phyloP scores from a whole-genome alignment of 306 rosid species.

The Medicago lupulina region DNA sequence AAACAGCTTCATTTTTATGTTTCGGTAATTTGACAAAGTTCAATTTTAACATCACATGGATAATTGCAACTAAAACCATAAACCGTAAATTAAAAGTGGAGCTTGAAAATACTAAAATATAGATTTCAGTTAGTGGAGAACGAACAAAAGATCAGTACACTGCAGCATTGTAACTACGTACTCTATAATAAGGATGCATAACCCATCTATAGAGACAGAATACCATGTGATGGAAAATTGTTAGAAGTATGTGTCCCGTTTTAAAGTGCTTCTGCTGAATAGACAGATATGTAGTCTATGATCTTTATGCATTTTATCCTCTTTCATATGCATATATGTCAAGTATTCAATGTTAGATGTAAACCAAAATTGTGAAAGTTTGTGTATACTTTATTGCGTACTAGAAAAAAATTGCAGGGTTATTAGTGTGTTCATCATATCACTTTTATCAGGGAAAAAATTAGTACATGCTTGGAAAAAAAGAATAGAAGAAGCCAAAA shows the following conservation, averaged over 20 bases:
- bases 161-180: neutral
- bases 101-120: neutral
- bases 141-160: neutral
- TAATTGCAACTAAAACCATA: neutral
- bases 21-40: neutral
- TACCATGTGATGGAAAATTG: neutral
- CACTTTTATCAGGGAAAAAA: neutral
- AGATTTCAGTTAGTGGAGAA: slow-evolving; percentile 6
- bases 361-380: neutral
- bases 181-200: neutral
- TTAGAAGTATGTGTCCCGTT: neutral
- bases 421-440: neutral
- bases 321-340: slow-evolving; percentile 5
- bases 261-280: neutral
- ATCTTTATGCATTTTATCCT: neutral
- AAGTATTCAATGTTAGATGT: neutral
- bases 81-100: neutral
- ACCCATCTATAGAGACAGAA: neutral
- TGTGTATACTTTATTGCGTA: neutral
- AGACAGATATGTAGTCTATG: neutral
- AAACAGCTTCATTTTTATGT: neutral
- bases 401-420: neutral
- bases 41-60: neutral
- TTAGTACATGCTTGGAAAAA: neutral
- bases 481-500: neutral